Percentiles rank a stretch among this genome's conserved stretches.
Conservation (phyloP, 1,284 basidiomycete species). For the Cryptococcus sp. region DNA sequence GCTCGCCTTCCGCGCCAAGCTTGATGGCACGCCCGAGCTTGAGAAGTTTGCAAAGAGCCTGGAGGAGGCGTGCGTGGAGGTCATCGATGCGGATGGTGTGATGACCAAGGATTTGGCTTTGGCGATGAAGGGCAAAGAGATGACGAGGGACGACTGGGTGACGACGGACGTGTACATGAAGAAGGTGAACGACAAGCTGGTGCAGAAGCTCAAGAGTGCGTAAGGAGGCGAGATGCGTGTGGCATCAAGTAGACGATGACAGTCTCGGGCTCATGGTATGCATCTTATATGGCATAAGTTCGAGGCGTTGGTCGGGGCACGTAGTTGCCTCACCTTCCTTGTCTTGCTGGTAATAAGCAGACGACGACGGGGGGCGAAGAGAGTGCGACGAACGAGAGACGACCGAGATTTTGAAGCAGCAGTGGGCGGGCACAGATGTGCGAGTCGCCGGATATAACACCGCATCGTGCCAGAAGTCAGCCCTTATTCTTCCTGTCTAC, state of each 20-base stretch:
- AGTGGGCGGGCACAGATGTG: too few relatives aligned
- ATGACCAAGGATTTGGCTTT: slow-evolving; percentile 98
- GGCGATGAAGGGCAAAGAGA: slow-evolving; percentile 86
- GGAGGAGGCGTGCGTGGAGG: slow-evolving; percentile 84
- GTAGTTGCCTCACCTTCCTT: too few relatives aligned
- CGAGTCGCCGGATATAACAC: too few relatives aligned
- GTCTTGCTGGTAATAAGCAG: too few relatives aligned
- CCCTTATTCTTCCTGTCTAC: too few relatives aligned
- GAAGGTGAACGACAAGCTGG: slow-evolving; percentile 57
- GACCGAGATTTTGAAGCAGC: too few relatives aligned
- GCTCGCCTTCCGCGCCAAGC: slow-evolving; percentile 85
- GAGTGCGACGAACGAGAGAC: too few relatives aligned
- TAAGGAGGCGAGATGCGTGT: slow-evolving; percentile 18
- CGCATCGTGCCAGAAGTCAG: too few relatives aligned
- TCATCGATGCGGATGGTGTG: slow-evolving; percentile 81
- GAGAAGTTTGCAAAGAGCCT: slow-evolving; percentile 73
- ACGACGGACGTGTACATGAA: slow-evolving; percentile 88
- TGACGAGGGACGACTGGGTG: slow-evolving; percentile 92
- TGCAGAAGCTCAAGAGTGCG: slow-evolving; percentile 32
- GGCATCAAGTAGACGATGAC: background rate
- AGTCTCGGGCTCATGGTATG: too few relatives aligned
- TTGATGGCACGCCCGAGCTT: slow-evolving; percentile 78
- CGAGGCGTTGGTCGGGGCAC: too few relatives aligned
- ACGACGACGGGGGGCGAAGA: too few relatives aligned
- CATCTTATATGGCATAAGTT: too few relatives aligned